Evolutionary conservation across 2,329 filamentous ascomycete species (phyloP).

Genomic region (Pseudogymnoascus sp.): DNA sequence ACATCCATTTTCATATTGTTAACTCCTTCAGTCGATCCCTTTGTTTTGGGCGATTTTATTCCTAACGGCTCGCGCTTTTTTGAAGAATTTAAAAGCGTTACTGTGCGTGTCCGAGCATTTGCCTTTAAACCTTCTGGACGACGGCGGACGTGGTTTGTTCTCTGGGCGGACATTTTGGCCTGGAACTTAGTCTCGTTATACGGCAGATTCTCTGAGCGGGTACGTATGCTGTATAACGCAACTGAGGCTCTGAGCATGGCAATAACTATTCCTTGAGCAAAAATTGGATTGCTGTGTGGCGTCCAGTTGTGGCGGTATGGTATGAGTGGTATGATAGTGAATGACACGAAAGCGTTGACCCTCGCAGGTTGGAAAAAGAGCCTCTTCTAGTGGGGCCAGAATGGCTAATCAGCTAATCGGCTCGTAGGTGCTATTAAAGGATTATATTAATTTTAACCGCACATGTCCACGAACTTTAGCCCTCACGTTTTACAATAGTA

Average conservation of each 20-base stretch:
- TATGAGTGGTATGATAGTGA: not conserved
- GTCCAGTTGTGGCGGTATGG: not conserved
- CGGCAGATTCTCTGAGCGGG: not conserved
- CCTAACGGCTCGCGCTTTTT: not conserved
- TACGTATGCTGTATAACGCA: not conserved
- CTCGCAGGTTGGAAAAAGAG: not conserved
- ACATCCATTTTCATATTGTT: conserved; percentile 30
- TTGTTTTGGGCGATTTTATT: conserved; percentile 15
- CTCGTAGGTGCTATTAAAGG: no score
- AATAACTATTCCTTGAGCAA: not conserved
- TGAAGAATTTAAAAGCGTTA: conserved; percentile 24
- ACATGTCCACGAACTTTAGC: no score
- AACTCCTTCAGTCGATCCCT: not conserved
- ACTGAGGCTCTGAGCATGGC: not conserved
- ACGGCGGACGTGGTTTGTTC: not conserved
- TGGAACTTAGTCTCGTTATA: not conserved
- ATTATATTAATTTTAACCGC: no score
- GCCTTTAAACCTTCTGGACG: conserved; percentile 24
- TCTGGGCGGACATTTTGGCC: not conserved
- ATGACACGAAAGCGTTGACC: not conserved
- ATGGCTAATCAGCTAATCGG: no score
- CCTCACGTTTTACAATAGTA: no score
- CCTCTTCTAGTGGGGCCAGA: no score
- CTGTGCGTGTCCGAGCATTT: conserved; percentile 29
- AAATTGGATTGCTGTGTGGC: not conserved